Evolutionary conservation across 257 asterid genomes (phyloP).

Genomic region (Penstemon barbatus): DNA sequence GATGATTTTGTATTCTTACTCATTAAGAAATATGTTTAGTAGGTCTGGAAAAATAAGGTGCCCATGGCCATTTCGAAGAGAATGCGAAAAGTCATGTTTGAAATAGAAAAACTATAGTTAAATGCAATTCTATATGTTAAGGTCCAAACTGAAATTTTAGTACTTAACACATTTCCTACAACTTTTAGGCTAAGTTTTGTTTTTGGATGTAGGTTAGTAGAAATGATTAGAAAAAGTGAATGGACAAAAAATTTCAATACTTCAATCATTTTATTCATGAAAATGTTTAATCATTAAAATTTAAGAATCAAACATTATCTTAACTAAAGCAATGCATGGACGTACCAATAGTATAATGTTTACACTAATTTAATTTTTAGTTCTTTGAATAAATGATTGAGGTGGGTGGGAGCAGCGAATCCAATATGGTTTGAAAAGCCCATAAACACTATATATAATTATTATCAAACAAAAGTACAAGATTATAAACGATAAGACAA

Average conservation of each 20-base stretch:
- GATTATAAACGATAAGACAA: not conserved
- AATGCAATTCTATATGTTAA: too few species aligned
- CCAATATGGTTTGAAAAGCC: not conserved
- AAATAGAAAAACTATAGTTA: too few species aligned
- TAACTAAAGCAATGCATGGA: not conserved
- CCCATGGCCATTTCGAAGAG: not conserved
- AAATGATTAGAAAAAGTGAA: too few species aligned
- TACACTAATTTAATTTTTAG: not conserved
- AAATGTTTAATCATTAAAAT: too few species aligned
- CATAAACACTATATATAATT: not conserved
- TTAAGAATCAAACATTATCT: too few species aligned
- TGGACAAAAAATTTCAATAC: too few species aligned
- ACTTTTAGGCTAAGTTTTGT: too few species aligned
- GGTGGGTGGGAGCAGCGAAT: slow-evolving; percentile 25
- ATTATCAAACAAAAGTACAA: not conserved
- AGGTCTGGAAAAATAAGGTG: not conserved
- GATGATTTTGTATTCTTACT: not conserved
- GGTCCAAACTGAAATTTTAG: too few species aligned
- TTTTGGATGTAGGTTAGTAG: too few species aligned
- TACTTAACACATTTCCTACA: too few species aligned
- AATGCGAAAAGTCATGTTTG: not conserved
- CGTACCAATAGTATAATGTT: not conserved
- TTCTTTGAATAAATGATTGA: slow-evolving; percentile 31
- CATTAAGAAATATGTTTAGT: not conserved
- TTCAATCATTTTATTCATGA: too few species aligned